These are phyloP conservation scores for Acacia melanoxylon DNA, from an alignment of 306 rosid genomes.

Conservation along the genomic window DNA sequence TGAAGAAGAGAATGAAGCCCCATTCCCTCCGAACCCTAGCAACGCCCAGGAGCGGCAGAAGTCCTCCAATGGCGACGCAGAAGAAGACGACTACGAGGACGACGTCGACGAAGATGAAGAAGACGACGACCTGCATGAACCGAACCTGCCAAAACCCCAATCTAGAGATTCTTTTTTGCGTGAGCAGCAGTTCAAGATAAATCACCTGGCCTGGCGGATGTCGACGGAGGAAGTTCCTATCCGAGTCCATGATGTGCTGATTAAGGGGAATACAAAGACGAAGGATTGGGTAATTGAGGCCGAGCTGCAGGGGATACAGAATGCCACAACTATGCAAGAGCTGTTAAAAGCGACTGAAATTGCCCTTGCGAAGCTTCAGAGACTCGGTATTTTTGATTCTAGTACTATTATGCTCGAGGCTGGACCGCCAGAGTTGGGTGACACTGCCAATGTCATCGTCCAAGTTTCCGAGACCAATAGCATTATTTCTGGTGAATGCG, in stretches of 20 bases:
- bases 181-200: conserved; percentile 51
- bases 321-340: conserved; percentile 73
- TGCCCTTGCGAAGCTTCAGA: conserved; percentile 68
- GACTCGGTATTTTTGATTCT: conserved; percentile 75
- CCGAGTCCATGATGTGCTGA: conserved; percentile 83
- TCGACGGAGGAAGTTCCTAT: conserved; percentile 61
- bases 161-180: conserved; percentile 45
- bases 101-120: conserved; percentile 33
- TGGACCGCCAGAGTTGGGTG: conserved; percentile 85
- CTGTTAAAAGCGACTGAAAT: conserved; percentile 62
- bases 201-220: conserved; percentile 61
- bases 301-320: conserved; percentile 62
- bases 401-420: conserved; percentile 69
- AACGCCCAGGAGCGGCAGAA: conserved; percentile 32
- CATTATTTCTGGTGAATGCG: conserved; percentile 61
- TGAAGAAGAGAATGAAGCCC: conserved; percentile 36
- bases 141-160: conserved; percentile 29
- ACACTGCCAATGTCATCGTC: conserved; percentile 73
- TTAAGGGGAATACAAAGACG: conserved; percentile 82
- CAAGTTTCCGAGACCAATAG: conserved; percentile 64
- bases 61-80: conserved; percentile 40
- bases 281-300: conserved; percentile 83
- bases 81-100: conserved; percentile 36
- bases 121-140: conserved; percentile 39
- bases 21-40: conserved; percentile 46